These are phyloP conservation scores for Brasenia schreberi DNA, from an alignment of 164 flowering plant species.

Conservation along the genomic window DNA sequence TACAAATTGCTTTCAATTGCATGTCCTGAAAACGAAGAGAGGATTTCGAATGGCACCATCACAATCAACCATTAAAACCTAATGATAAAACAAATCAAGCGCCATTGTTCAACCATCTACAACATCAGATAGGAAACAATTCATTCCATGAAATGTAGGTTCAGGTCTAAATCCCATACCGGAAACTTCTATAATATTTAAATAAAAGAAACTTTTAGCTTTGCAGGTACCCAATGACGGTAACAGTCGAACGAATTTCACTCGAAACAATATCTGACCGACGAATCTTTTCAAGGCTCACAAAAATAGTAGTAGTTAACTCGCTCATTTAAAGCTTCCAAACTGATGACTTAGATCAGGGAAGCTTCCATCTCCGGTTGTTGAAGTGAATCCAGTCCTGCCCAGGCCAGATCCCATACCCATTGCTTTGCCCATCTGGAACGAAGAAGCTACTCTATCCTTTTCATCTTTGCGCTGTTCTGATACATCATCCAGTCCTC, in stretches of 20 bases:
- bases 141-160: neutral
- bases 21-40: too few relatives aligned
- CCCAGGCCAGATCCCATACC: slow-evolving; percentile 61
- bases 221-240: neutral
- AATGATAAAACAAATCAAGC: too few relatives aligned
- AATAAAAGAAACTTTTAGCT: neutral
- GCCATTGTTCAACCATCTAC: neutral
- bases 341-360: slow-evolving; percentile 43
- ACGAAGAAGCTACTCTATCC: slow-evolving; percentile 23
- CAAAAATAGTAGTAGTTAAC: neutral
- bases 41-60: too few relatives aligned
- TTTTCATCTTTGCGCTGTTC: slow-evolving; percentile 51
- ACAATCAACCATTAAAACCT: too few relatives aligned
- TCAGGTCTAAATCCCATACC: neutral
- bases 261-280: neutral
- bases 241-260: neutral
- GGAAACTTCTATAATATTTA: neutral
- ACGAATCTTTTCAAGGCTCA: neutral
- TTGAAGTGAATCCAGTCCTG: slow-evolving; percentile 33
- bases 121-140: neutral
- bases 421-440: slow-evolving; percentile 77
- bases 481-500: slow-evolving; percentile 48
- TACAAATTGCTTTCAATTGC: too few relatives aligned
- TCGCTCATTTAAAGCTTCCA: slow-evolving; percentile 33
- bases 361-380: slow-evolving; percentile 39